These are phyloP conservation scores for Epichloe typhina DNA, from an alignment of 2,329 filamentous ascomycete genomes.

Conservation along the genomic window DNA sequence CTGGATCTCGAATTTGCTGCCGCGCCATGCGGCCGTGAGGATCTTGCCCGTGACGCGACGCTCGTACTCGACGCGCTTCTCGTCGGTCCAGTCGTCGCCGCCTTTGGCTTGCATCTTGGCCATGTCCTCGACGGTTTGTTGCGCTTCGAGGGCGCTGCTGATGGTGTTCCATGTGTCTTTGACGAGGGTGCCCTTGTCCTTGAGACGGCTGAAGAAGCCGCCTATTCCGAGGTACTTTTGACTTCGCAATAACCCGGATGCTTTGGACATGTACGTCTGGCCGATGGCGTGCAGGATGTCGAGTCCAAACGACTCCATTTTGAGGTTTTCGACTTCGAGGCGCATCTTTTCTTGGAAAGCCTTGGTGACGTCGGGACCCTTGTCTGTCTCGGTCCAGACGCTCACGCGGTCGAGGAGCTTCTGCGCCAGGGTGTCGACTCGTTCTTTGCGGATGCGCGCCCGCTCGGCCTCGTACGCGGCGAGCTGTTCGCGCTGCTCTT, in stretches of 20 bases:
- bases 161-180: slow-evolving; percentile 99
- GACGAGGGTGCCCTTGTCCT: slow-evolving; percentile 91
- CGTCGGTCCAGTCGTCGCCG: slow-evolving; percentile 95
- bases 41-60: slow-evolving; percentile 95
- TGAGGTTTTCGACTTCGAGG: slow-evolving; percentile 91
- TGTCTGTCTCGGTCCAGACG: slow-evolving; percentile 96
- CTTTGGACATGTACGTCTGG: slow-evolving; percentile 78
- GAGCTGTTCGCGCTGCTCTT: slow-evolving; percentile 88
- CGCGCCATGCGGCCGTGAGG: slow-evolving; percentile 87
- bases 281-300: slow-evolving; percentile 95
- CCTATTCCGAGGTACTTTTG: slow-evolving; percentile 95
- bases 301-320: slow-evolving; percentile 97
- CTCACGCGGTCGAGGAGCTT: slow-evolving; percentile 85
- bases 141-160: slow-evolving; percentile 86
- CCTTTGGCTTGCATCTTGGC: slow-evolving; percentile 87
- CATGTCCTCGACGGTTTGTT: slow-evolving; percentile 99
- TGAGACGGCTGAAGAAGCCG: slow-evolving; percentile 85
- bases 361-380: slow-evolving; percentile 65
- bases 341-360: slow-evolving; percentile 91
- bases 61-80: slow-evolving; percentile 92
- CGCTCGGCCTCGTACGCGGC: slow-evolving; percentile 81
- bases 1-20: slow-evolving; percentile 96
- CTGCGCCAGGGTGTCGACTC: slow-evolving; percentile 67
- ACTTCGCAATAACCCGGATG: slow-evolving; percentile 74
- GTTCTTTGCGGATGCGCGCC: slow-evolving; percentile 70